Base-by-base conservation (phyloP, 148 eudicot species). In the Arctostaphylos glauca region DNA sequence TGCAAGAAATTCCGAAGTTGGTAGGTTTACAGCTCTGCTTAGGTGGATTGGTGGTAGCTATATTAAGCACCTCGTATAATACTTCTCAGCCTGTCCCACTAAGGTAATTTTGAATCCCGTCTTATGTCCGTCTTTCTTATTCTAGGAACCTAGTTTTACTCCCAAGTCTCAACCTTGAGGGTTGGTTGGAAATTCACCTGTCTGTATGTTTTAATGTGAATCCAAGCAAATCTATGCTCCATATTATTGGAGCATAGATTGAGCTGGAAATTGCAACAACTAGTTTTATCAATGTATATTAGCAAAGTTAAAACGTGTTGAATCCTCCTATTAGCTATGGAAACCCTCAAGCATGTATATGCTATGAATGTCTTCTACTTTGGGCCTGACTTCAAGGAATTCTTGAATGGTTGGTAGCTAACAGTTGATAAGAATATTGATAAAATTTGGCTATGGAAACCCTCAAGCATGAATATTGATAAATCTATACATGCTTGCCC, bases 11-110 rank as follows among this genome's bases (percentile, higher is more conserved):
- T 53, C 90, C 82, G 81, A 89, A 87, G 58, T 81, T 58, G 67
- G 82, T 89, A 77, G 92, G 89, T 86, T 77, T 93, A 77, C 95
- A 92, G 86, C 76, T 95, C 49, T 84, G 87, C 85, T 84, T 91
- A 53, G 97, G 90, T 84, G 87, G 85, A 78, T 78, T 93, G 83
- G 91, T 89, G 82, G 80, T 93, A 76, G 86, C 91, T 77, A 79
- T 90, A 74, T 84, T 95, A 74, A 86, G 80, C 86, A 86, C 88
- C 43, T 82, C 95, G 19, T 95, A 95, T 62, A 84, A 59, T 88
- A 81, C 90, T 59, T 70, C 87, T 71, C 85, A 85, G 46, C 90
- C 93, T 80, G 74, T 67, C 66, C 74, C 90, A 14, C 74, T 89
- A 81, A 91, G 95, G 98, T 94, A 83, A 77, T 54, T 43, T 25